Conservation (phyloP, 1,139 yeast species). For the Meyerozyma sp. region DNA sequence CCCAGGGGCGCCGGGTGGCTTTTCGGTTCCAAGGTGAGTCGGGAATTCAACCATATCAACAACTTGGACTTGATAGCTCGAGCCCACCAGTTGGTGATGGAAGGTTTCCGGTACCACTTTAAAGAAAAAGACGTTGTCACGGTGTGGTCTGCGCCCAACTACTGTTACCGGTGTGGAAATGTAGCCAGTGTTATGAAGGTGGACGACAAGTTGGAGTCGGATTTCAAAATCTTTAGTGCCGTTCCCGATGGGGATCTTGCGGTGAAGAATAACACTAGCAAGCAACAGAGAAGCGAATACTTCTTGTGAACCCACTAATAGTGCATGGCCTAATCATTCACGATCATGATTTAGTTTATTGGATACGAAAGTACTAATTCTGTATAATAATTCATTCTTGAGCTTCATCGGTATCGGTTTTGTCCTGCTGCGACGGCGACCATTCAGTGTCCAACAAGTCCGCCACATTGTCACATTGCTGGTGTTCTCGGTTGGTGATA, state of each 20-base stretch:
- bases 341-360: neutral
- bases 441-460: neutral
- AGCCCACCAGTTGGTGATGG: conserved; percentile 98
- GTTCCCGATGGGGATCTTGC: conserved; percentile 79
- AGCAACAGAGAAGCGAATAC: conserved; percentile 77
- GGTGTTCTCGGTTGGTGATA: neutral
- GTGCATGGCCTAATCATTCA: neutral
- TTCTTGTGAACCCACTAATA: conserved; percentile 44
- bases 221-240: conserved; percentile 90
- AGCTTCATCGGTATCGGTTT: neutral
- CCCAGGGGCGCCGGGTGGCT: conserved; percentile 99
- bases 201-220: conserved; percentile 80
- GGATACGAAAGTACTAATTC: neutral
- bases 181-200: conserved; percentile 98
- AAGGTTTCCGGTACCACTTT: conserved; percentile 93
- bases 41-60: conserved; percentile 91
- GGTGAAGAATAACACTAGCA: conserved; percentile 63
- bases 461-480: neutral
- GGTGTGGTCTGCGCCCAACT: conserved; percentile 97
- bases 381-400: neutral
- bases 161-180: conserved; percentile 96
- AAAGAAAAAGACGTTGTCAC: conserved; percentile 94
- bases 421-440: neutral
- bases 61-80: conserved; percentile 84
- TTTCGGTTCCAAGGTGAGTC: conserved; percentile 86